phyloP scores from a whole-genome alignment of 2,329 filamentous ascomycete species.

The Sarocladium brachiariae region DNA sequence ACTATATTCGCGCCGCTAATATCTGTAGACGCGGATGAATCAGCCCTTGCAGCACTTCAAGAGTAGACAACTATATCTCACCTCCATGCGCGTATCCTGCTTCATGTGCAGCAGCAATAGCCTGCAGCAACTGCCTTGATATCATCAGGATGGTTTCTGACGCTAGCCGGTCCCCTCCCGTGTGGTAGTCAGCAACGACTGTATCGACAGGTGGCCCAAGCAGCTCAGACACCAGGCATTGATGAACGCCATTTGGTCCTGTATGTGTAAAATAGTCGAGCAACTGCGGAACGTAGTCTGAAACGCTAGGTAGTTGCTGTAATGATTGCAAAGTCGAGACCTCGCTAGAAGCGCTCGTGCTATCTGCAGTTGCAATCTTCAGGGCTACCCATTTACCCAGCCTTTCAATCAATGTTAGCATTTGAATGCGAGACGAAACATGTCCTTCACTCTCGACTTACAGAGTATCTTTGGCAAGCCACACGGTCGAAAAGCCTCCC shows the following conservation, averaged over 20 bases:
- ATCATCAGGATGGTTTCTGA: constrained; percentile 1
- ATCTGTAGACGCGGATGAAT: neutral
- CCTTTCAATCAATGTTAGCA: neutral
- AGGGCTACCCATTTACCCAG: constrained; percentile 1
- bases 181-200: constrained; percentile 8
- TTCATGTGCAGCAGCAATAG: neutral
- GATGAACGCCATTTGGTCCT: constrained; percentile 24
- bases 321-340: neutral
- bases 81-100: neutral
- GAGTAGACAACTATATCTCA: neutral
- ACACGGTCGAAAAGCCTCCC: constrained; percentile 37
- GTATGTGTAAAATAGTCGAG: constrained; percentile 18
- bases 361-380: constrained; percentile 7
- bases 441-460: constrained; percentile 16
- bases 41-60: neutral
- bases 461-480: constrained; percentile 30
- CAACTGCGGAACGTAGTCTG: constrained; percentile 2
- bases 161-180: constrained; percentile 1
- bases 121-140: constrained; percentile 2
- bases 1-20: neutral
- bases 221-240: constrained; percentile 23
- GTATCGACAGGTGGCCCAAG: constrained; percentile 19
- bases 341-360: neutral
- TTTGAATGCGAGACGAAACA: neutral
- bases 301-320: neutral